phyloP scores from a whole-genome alignment of 1,284 basidiomycete species.

The Ceratobasidium sp. region DNA sequence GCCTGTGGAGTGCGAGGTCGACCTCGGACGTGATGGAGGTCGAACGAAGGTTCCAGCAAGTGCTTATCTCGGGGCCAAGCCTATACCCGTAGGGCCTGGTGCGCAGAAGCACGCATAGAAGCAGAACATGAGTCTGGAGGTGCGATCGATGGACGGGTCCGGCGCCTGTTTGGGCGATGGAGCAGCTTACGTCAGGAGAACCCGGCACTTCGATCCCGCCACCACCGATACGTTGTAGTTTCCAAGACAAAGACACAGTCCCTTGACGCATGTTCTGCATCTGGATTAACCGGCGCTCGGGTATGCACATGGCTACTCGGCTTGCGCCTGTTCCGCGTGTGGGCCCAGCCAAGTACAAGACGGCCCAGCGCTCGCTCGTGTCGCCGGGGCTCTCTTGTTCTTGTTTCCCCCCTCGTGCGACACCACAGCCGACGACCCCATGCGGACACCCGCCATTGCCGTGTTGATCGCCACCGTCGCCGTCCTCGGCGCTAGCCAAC shows the following conservation, averaged over 20 bases:
- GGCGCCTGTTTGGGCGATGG: too few species aligned
- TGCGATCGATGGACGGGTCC: neutral
- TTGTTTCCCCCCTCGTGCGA: too few species aligned
- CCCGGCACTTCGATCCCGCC: neutral
- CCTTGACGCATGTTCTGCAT: neutral
- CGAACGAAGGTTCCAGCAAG: neutral
- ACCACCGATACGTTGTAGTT: neutral
- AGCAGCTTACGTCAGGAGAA: neutral
- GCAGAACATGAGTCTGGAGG: neutral
- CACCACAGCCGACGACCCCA: neutral
- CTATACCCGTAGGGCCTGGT: too few species aligned
- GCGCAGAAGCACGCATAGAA: too few species aligned
- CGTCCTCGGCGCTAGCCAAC: neutral
- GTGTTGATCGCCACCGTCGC: neutral
- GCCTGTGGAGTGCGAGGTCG: neutral
- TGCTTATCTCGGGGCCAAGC: neutral
- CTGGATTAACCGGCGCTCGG: neutral
- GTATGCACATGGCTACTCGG: neutral
- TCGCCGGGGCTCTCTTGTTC: neutral
- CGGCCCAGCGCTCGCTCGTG: neutral
- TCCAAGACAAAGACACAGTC: too few species aligned
- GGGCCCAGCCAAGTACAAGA: conserved; percentile 12
- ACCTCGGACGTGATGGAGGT: neutral
- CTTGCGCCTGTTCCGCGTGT: neutral
- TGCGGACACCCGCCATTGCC: neutral